A percentile compares a stretch with the other conserved stretches of the same genome.
These are phyloP conservation scores for Eucalyptus erythrocorys DNA, from an alignment of 345 rosid genomes.

Conservation along the genomic window DNA sequence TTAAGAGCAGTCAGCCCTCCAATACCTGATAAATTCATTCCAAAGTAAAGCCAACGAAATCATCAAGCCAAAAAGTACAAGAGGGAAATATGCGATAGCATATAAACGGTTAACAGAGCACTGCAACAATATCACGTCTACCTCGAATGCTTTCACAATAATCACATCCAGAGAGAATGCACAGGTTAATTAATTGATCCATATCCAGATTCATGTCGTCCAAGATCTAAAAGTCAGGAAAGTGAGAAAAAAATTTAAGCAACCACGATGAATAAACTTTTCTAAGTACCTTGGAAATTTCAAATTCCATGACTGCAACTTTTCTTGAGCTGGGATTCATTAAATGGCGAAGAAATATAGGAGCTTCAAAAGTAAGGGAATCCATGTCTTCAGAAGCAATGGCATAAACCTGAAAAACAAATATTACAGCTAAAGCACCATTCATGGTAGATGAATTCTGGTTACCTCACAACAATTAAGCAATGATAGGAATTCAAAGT, in stretches of 20 bases:
- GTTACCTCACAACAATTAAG: not conserved
- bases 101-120: not conserved
- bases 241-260: not conserved
- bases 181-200: conserved; percentile 91
- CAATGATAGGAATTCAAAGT: not conserved
- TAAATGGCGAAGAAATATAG: conserved; percentile 83
- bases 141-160: conserved; percentile 93
- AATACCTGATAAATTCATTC: conserved; percentile 28
- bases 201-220: conserved; percentile 71
- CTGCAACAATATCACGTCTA: not conserved
- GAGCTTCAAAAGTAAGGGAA: conserved; percentile 87
- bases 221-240: conserved; percentile 40
- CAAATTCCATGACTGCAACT: conserved; percentile 86
- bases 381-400: conserved; percentile 99
- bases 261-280: not conserved
- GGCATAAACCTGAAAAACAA: conserved; percentile 57
- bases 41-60: not conserved
- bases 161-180: conserved; percentile 95
- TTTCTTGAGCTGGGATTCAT: conserved; percentile 96
- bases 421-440: not conserved
- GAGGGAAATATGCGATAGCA: not conserved
- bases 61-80: not conserved
- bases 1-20: conserved; percentile 85
- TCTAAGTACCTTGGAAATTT: conserved; percentile 44
- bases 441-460: not conserved